phyloP scores from a whole-genome alignment of 306 rosid species.

The Urtica urens region DNA sequence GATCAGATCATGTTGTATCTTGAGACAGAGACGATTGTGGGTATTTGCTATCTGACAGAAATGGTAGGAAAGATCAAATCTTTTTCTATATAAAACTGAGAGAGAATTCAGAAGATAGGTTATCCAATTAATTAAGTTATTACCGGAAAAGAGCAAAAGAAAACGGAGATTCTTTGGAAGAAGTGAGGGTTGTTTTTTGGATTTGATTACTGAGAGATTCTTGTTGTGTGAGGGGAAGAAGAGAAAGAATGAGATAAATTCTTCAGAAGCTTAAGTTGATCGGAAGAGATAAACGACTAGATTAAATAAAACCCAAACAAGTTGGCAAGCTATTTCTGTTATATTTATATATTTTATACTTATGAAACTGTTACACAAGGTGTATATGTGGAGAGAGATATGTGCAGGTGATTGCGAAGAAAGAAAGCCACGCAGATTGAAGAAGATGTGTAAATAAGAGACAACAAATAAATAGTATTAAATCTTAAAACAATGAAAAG shows the following conservation, averaged over 20 bases:
- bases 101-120: too few species aligned
- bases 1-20: background rate
- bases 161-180: slow-evolving; percentile 25
- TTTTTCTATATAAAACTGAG: background rate
- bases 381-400: slow-evolving; percentile 6
- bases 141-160: background rate
- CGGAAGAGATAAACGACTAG: slow-evolving; percentile 27
- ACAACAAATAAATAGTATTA: background rate
- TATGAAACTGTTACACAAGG: background rate
- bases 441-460: background rate
- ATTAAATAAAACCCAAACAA: slow-evolving; percentile 3
- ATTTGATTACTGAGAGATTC: slow-evolving; percentile 23
- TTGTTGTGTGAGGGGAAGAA: background rate
- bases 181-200: slow-evolving; percentile 21
- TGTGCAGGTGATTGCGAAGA: slow-evolving; percentile 12
- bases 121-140: background rate
- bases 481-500: background rate
- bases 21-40: too few species aligned
- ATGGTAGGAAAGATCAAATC: background rate
- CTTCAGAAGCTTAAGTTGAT: slow-evolving; percentile 33
- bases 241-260: slow-evolving; percentile 23
- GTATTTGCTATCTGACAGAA: background rate
- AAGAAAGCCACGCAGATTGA: background rate
- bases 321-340: background rate
- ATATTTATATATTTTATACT: background rate